phyloP scores from a whole-genome alignment of 2,329 filamentous ascomycete genomes.

The Stagonosporopsis cucurbitacearum region DNA sequence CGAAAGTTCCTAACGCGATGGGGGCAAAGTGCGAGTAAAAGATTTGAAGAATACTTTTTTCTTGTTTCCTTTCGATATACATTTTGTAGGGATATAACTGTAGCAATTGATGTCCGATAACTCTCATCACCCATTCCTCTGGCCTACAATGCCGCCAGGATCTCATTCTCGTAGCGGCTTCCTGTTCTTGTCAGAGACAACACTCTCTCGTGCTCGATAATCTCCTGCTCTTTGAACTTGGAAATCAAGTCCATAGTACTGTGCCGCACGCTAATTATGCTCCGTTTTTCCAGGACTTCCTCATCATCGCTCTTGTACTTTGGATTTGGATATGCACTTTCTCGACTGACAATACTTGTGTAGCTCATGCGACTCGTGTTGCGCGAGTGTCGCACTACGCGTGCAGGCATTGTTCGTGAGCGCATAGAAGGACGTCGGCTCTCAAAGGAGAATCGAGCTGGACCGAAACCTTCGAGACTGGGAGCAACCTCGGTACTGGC shows the following conservation, averaged over 20 bases:
- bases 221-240: conserved; percentile 47
- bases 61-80: not conserved
- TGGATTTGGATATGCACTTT: conserved; percentile 26
- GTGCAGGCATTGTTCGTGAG: conserved; percentile 23
- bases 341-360: conserved; percentile 26
- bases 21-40: not conserved
- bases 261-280: conserved; percentile 45
- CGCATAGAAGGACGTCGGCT: conserved; percentile 22
- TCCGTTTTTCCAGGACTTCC: conserved; percentile 28
- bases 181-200: conserved; percentile 31
- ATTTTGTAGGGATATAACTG: not conserved
- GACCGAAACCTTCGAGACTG: conserved; percentile 23
- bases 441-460: conserved; percentile 29
- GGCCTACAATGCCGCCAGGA: conserved; percentile 5
- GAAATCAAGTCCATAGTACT: conserved; percentile 52
- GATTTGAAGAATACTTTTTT: not conserved
- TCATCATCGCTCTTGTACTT: conserved; percentile 23
- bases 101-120: not conserved
- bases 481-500: conserved; percentile 25
- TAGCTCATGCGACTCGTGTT: conserved; percentile 33
- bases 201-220: conserved; percentile 41
- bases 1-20: not conserved
- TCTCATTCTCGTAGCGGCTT: conserved; percentile 7
- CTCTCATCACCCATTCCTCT: not conserved
- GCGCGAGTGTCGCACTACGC: conserved; percentile 25